phyloP scores from a whole-genome alignment of 257 asterid genomes.

The Solanum tacnaense region DNA sequence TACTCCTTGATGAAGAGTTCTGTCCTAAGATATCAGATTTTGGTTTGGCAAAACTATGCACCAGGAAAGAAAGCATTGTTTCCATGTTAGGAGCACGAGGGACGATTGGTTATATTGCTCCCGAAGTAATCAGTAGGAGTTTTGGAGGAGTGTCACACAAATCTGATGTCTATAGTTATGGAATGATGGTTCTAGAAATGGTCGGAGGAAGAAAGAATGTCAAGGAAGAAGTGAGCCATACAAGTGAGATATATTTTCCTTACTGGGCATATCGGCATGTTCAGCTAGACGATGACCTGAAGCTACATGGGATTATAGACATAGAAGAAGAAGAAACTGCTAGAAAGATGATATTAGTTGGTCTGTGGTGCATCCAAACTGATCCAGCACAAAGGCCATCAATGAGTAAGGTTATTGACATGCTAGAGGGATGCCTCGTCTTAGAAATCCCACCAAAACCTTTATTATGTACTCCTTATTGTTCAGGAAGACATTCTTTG shows the following conservation, averaged over 20 bases:
- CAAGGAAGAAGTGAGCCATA: background rate
- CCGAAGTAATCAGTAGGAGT: conserved; percentile 8
- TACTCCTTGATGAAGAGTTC: conserved; percentile 12
- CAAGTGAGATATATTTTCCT: conserved; percentile 13
- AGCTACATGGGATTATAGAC: background rate
- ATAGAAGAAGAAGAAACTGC: conserved; percentile 3
- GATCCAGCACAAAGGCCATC: conserved; percentile 17
- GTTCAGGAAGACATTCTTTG: background rate
- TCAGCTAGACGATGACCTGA: background rate
- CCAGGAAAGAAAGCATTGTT: background rate
- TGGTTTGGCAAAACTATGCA: conserved; percentile 14
- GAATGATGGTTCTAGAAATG: conserved; percentile 25
- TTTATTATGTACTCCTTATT: background rate
- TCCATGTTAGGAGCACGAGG: conserved; percentile 11
- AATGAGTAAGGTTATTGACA: conserved; percentile 10
- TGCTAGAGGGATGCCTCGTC: conserved; percentile 11
- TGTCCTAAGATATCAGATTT: conserved; percentile 24
- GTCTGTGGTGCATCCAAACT: conserved; percentile 18
- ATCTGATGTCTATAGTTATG: conserved; percentile 21
- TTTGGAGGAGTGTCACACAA: conserved; percentile 14
- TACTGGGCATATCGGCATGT: conserved; percentile 6
- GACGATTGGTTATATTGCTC: conserved; percentile 23
- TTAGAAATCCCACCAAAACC: conserved; percentile 12
- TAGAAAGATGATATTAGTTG: conserved; percentile 12
- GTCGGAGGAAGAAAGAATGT: conserved; percentile 12